Conservation (phyloP, 148 eudicot species). For the Rhododendron ferrugineum region DNA sequence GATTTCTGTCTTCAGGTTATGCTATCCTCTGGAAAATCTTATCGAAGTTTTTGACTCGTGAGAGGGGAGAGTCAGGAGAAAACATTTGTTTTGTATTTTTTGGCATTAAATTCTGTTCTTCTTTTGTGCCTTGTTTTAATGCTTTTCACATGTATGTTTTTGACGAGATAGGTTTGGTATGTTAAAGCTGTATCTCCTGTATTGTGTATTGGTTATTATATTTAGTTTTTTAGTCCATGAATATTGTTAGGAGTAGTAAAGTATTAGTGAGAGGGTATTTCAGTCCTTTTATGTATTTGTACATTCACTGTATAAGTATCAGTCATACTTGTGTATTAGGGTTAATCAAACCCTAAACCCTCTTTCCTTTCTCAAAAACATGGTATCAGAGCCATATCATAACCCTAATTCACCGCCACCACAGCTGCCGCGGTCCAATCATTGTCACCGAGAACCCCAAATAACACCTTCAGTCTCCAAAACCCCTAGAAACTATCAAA, state of each 20-base stretch:
- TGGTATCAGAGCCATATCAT: neutral
- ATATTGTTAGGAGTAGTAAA: neutral
- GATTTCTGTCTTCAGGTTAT: neutral
- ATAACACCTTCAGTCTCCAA: neutral
- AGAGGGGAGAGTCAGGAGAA: neutral
- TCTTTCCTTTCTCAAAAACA: neutral
- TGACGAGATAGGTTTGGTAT: neutral
- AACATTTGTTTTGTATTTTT: neutral
- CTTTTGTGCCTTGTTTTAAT: neutral
- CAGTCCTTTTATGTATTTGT: neutral
- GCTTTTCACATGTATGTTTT: neutral
- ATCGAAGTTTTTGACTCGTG: neutral
- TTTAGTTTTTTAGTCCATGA: neutral
- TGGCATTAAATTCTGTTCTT: neutral
- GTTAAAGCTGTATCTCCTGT: neutral
- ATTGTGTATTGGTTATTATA: neutral
- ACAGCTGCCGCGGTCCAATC: neutral
- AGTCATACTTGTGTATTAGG: neutral
- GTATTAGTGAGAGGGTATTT: neutral
- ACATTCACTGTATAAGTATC: neutral
- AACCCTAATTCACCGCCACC: neutral
- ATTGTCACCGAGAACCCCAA: neutral
- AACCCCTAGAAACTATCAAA: neutral
- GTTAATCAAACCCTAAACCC: neutral
- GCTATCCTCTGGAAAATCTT: neutral